phyloP scores from a whole-genome alignment of 2,329 filamentous ascomycete genomes.

The Colletotrichum australisinense region DNA sequence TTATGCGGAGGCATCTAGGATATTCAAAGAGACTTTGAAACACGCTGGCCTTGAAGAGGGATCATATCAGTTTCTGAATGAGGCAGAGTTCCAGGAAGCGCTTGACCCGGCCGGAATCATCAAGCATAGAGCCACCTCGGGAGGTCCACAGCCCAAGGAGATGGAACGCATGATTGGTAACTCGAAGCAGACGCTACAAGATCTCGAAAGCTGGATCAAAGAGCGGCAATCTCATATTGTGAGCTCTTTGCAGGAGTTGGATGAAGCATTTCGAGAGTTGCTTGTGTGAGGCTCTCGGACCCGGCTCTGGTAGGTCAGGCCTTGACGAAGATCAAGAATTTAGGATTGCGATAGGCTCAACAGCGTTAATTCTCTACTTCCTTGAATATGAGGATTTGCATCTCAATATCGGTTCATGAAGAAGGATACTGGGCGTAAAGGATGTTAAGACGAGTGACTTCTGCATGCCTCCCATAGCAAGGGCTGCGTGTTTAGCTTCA shows the following conservation, averaged over 20 bases:
- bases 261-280: not conserved
- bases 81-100: constrained; percentile 4
- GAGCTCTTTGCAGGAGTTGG: not conserved
- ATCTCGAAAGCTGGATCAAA: not conserved
- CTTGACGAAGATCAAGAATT: no score
- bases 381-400: no score
- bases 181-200: not conserved
- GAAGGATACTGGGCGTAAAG: no score
- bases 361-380: no score
- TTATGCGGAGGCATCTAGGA: constrained; percentile 11
- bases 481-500: no score
- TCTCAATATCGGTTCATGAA: no score
- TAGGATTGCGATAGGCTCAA: no score
- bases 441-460: no score
- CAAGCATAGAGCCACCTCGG: constrained; percentile 16
- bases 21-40: constrained; percentile 3
- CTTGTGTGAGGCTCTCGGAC: not conserved
- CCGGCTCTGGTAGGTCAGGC: not conserved
- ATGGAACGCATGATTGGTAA: constrained; percentile 24
- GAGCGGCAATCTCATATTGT: constrained; percentile 10
- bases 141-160: constrained; percentile 22
- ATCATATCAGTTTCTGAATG: not conserved
- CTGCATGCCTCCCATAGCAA: no score
- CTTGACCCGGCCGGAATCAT: constrained; percentile 23
- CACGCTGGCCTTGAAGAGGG: not conserved